Evolutionary conservation across 768 basidiomycete species (phyloP), one percentile per base, ranked within the genome.

Genomic region (Boletus sp.): DNA sequence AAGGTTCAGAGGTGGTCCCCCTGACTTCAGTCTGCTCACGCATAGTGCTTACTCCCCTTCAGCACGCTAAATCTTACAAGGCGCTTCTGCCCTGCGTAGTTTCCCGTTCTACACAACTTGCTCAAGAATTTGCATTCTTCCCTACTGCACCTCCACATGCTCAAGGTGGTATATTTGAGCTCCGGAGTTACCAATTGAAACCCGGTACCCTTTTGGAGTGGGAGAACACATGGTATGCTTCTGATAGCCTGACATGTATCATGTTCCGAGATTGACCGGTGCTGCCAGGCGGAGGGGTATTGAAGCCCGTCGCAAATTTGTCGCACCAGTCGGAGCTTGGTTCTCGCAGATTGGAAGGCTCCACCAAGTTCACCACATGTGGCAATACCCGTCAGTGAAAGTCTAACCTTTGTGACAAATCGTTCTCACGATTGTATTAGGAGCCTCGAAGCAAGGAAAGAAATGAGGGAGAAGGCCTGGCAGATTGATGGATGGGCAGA

Each of bases 61-160:
- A 91, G 84, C 89, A 94, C 63, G 72, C 77, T 53, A 76, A 83
- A 44, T 80, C 86, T 48, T 92, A 86, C 73, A 77, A 84, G 59
- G 81, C 80, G 24, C 83, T 98, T 77, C 80, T 92, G 12, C 95
- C 94, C 6, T 83, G 83, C 67, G 71, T 98, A 39, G 79, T 73
- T 12, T 86, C 84, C 15, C 85, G 95, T 41, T 80, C 85, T 32
- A 80, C 81, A 15, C 93, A 96, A 63, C 81, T 96, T 47, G 86
- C 83, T 63, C 92, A 94, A 69, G 96, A 99, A 71, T 99, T 99
- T 74, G 92, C 92, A 1, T 96, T 98, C 76, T 85, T 95, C 69
- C 93, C 94, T 7, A 92, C 94, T 2, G 83, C 91, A 18, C 93
- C 94, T 35, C 94, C 95, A 6, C 88, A 82, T 62, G 80, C 84